A percentile compares a stretch with the other conserved stretches of the same genome.
phyloP scores from a whole-genome alignment of 345 rosid genomes.

The Pistacia vera region DNA sequence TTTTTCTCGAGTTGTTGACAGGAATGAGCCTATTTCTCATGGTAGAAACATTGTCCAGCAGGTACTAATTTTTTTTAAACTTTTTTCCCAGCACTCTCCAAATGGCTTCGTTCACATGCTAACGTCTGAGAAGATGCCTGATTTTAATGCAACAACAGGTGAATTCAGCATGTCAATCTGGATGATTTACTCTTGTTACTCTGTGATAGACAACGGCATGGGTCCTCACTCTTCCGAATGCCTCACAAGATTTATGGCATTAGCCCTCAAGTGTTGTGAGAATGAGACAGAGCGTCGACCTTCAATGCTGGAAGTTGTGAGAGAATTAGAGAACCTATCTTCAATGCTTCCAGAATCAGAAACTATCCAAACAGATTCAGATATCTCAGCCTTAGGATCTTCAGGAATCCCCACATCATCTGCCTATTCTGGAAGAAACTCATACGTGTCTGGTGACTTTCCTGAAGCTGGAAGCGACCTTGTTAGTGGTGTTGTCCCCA shows the following conservation, averaged over 20 bases:
- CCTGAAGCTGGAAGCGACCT: slow-evolving; percentile 40
- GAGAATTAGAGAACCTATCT: slow-evolving; percentile 49
- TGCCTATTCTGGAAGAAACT: slow-evolving; percentile 10
- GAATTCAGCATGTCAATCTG: slow-evolving; percentile 35
- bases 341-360: slow-evolving; percentile 27
- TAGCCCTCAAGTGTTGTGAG: slow-evolving; percentile 46
- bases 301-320: slow-evolving; percentile 45
- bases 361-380: slow-evolving; percentile 16
- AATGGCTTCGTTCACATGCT: too few relatives aligned
- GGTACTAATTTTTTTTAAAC: slow-evolving; percentile 15
- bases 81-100: too few relatives aligned
- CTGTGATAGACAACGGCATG: slow-evolving; percentile 47
- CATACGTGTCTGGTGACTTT: slow-evolving; percentile 8
- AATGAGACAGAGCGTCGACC: slow-evolving; percentile 39
- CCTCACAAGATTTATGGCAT: slow-evolving; percentile 39
- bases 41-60: slow-evolving; percentile 55
- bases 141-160: slow-evolving; percentile 22
- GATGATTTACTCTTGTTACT: slow-evolving; percentile 40
- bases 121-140: too few relatives aligned
- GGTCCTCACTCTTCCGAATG: slow-evolving; percentile 38
- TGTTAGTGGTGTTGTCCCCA: slow-evolving; percentile 51
- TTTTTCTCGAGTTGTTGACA: slow-evolving; percentile 53
- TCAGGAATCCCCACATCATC: slow-evolving; percentile 15
- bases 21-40: slow-evolving; percentile 51
- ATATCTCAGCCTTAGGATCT: slow-evolving; percentile 19